Percentiles rank a stretch among this genome's conserved stretches.
phyloP scores from a whole-genome alignment of 768 basidiomycete species.

The Mycena vitilis region DNA sequence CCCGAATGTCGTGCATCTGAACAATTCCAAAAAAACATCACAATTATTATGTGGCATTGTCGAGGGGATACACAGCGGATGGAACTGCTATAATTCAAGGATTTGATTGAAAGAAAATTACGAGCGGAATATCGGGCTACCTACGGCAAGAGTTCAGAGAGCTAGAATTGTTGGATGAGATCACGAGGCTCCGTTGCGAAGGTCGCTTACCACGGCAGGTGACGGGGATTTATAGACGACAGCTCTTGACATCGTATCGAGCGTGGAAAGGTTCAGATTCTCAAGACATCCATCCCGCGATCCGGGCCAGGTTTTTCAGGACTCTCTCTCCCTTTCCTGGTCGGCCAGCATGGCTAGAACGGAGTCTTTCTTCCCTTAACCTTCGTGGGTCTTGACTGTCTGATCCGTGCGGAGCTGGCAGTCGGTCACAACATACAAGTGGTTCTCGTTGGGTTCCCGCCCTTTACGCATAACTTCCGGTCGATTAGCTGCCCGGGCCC shows the following conservation, averaged over 20 bases:
- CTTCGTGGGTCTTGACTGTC: no score
- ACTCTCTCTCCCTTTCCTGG: no score
- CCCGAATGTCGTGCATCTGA: neutral
- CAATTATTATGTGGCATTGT: slow-evolving; percentile 5
- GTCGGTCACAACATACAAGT: no score
- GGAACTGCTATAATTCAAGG: slow-evolving; percentile 3
- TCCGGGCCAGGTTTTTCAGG: neutral
- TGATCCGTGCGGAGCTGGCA: no score
- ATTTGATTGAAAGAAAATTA: slow-evolving; percentile 9
- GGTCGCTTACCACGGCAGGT: neutral
- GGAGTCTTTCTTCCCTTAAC: no score
- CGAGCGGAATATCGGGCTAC: neutral
- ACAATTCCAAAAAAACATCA: slow-evolving; percentile 8
- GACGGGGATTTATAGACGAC: slow-evolving; percentile 1
- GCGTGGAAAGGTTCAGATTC: neutral
- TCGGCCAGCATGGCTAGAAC: no score
- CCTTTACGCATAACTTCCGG: no score
- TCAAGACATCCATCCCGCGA: neutral
- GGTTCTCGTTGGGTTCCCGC: no score
- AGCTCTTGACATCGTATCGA: neutral
- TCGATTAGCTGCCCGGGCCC: no score
- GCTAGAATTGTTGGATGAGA: slow-evolving; percentile 16
- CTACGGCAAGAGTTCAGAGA: no score
- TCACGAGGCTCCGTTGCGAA: neutral
- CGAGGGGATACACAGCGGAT: neutral